Evolutionary conservation across 345 rosid species (phyloP).

Genomic region (Anastatica hierochuntica): DNA sequence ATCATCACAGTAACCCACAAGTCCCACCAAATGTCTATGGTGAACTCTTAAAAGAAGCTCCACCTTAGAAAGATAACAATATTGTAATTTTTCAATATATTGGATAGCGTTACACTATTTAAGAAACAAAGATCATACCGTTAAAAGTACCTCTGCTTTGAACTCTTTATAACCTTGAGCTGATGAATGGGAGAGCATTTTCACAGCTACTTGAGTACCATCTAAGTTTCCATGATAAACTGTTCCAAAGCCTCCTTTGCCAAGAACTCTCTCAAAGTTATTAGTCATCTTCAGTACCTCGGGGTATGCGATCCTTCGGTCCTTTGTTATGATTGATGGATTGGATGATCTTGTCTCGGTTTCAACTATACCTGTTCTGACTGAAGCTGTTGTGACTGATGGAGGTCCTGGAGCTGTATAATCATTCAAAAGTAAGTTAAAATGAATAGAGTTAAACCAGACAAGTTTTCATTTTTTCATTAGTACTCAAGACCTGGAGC

Average conservation of each 20-base stretch:
- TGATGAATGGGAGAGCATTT: constrained; percentile 28
- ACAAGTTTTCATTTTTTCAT: neutral
- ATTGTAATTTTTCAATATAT: neutral
- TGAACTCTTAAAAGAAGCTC: constrained; percentile 38
- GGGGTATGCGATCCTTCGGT: constrained; percentile 7
- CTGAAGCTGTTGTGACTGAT: no score
- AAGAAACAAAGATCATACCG: no score
- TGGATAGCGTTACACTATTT: neutral
- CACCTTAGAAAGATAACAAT: constrained; percentile 23
- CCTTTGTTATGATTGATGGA: constrained; percentile 13
- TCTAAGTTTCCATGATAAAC: constrained; percentile 21
- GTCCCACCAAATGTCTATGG: constrained; percentile 35
- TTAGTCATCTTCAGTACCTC: constrained; percentile 22
- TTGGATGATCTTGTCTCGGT: neutral
- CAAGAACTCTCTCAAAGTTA: constrained; percentile 21
- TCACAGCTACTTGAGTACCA: constrained; percentile 21
- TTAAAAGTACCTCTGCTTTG: constrained; percentile 23
- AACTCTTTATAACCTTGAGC: constrained; percentile 31
- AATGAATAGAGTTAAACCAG: neutral
- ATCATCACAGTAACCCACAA: constrained; percentile 44
- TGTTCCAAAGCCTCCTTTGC: constrained; percentile 28
- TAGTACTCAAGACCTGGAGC: no score
- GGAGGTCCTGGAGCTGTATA: neutral
- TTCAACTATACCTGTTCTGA: neutral
- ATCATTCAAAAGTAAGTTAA: no score